Evolutionary conservation across 2,329 filamentous ascomycete genomes (phyloP), one percentile per base, ranked within the genome.

Genomic region (Botryotinia globosa): DNA sequence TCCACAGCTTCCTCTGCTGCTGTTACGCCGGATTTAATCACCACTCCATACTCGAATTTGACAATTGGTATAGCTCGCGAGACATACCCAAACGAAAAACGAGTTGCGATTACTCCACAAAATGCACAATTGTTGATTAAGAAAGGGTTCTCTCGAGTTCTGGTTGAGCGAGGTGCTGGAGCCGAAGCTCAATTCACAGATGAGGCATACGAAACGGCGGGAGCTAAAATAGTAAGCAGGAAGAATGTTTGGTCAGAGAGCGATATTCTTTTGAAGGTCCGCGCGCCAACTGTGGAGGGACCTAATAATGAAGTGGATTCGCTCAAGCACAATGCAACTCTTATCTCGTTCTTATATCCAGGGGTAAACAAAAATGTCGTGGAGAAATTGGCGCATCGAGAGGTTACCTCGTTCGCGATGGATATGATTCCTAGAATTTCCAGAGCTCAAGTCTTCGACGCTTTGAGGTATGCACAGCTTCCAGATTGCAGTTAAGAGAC

Each of bases 381-480:
- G 16, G 88, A 94, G 74, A 90, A 89, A 73, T 87, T 97, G 74
- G 90, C 92, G 39, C 85, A 86, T 54, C 88, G 89, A 66, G 91
- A 91, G 42, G 89, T 91, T 2, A 97, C 93, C 0, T 85, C 89
- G 25, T 96, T 97, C 80, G 93, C 94, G 34, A 97, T 97, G 94
- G 94, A 97, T 80, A 91, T 94, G 89, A 91, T 97, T 69, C 94
- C 94, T 25, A 90, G 94, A 58, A 97, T 97, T 77, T 97, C 94
- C 1, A 89, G 94, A 64, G 94, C 94, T 1, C 94, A 97, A 80
- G 90, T 92, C 0, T 97, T 97, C 78, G 94, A 97, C 82, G 94
- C 93, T 0, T 85, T 97, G 72, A 88, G 79, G 78, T 79, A 75
- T 61, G 77, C 74, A 29, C 16, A 9, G 9, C 45, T 69, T 32